phyloP scores from a whole-genome alignment of 805 yeast genomes.

The Sugiyamaella lignohabitans region DNA sequence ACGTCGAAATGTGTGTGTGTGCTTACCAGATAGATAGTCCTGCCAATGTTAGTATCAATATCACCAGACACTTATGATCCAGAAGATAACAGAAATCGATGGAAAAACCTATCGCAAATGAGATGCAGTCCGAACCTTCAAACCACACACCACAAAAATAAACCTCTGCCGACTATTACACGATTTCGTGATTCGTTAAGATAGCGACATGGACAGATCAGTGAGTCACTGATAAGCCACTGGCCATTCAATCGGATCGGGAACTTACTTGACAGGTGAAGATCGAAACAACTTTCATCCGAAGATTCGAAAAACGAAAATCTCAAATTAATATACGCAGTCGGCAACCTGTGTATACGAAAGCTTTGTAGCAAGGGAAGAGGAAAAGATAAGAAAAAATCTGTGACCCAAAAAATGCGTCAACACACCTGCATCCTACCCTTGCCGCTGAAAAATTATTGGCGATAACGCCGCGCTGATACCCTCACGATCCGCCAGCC shows the following conservation, averaged over 20 bases:
- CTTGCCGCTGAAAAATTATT: neutral
- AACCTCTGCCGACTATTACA: no score
- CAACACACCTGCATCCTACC: neutral
- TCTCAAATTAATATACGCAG: neutral
- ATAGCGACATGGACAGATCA: no score
- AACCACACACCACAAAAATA: no score
- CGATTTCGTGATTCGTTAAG: no score
- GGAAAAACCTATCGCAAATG: no score
- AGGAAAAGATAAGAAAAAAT: neutral
- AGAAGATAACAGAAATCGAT: no score
- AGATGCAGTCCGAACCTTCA: no score
- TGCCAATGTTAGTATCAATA: conserved; percentile 8
- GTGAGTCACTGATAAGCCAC: no score
- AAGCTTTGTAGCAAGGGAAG: neutral
- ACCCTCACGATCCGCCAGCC: neutral
- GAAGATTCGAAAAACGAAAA: conserved; percentile 1
- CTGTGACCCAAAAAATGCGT: conserved; percentile 1
- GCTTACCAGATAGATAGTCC: conserved; percentile 23
- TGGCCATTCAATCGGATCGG: no score
- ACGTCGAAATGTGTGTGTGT: no score
- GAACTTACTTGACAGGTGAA: conserved; percentile 20
- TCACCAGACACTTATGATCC: no score
- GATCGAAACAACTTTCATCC: conserved; percentile 16
- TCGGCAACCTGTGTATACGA: neutral
- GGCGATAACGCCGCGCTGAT: neutral